phyloP scores from a whole-genome alignment of 345 rosid species.

The Lepidium sativum region DNA sequence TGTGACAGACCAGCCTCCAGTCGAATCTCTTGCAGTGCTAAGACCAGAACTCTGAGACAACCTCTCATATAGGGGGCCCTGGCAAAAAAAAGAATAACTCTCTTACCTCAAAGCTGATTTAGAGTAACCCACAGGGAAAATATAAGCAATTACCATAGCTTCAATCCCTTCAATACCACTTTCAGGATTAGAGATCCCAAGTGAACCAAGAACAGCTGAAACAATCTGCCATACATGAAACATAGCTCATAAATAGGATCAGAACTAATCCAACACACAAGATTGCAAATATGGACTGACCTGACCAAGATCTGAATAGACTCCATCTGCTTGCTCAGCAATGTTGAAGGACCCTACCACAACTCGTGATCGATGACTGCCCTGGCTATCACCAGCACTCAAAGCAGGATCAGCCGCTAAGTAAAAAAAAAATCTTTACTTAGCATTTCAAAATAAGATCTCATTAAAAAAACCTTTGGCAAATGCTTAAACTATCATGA shows the following conservation, averaged over 20 bases:
- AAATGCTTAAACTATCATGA: neutral
- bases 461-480: neutral
- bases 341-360: slow-evolving; percentile 48
- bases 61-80: slow-evolving; percentile 24
- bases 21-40: slow-evolving; percentile 11
- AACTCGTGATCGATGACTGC: slow-evolving; percentile 35
- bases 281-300: slow-evolving; percentile 14
- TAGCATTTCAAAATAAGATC: neutral
- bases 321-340: slow-evolving; percentile 47
- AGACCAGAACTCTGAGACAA: slow-evolving; percentile 16
- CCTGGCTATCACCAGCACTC: slow-evolving; percentile 31
- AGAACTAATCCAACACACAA: neutral
- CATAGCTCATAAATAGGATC: slow-evolving; percentile 6
- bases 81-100: slow-evolving; percentile 6
- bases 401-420: slow-evolving; percentile 37
- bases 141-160: slow-evolving; percentile 16
- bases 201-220: slow-evolving; percentile 33
- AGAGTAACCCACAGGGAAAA: neutral
- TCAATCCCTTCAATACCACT: slow-evolving; percentile 29
- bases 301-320: slow-evolving; percentile 43
- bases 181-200: slow-evolving; percentile 24
- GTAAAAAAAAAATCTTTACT: slow-evolving; percentile 7
- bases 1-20: slow-evolving; percentile 14
- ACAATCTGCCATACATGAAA: slow-evolving; percentile 21
- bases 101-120: neutral